Base-by-base conservation (phyloP, 805 yeast species). In the Helenozyma baotianmanensis region DNA sequence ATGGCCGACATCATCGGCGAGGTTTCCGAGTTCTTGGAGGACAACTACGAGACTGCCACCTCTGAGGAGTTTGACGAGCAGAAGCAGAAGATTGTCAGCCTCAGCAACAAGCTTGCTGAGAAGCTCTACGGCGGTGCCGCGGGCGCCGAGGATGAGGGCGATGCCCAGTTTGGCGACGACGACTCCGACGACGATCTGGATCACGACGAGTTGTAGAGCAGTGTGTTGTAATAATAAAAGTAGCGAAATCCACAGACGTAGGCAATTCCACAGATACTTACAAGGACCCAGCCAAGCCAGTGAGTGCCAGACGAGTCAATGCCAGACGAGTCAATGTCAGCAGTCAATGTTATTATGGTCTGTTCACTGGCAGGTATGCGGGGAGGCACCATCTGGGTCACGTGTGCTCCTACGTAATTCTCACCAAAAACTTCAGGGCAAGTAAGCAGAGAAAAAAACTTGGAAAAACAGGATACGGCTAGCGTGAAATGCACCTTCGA, bases 61-160 rank as follows among this genome's bases (percentile, higher is more conserved):
- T 76, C 82, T 53, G 97, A 89, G 64, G 98, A 92, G 55, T 82
- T 84, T 50, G 94, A 86, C 36, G 97, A 88, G 63, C 94, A 88
- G 68, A 85, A 78, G 66, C 89, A 83, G 51, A 64, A 82, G 56
- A 76, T 90, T 61, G 76, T 82, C 43, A 76, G 82, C 51, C 68
- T 82, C 53, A 95, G 96, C 29, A 80, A 81, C 63, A 97, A 97
- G 62, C 89, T 92, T 54, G 85, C 96, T 32, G 74, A 90, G 45
- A 92, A 90, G 72, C 67, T 90, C 37, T 66, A 66, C 48, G 58
- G 58, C 21, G 39, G 31, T 27, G 76, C 72, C 29, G 72, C 62
- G 38, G 74, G 64, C 32, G 56, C 70, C 16, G 67, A 61, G 16
- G 76, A 59, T 15, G 64, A 48, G 26, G 65, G 51, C 24, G 61